Percentiles rank a stretch among this genome's conserved stretches.
Evolutionary conservation across 2,329 filamentous ascomycete genomes (phyloP).

Genomic region (Chaetomium globosum): DNA sequence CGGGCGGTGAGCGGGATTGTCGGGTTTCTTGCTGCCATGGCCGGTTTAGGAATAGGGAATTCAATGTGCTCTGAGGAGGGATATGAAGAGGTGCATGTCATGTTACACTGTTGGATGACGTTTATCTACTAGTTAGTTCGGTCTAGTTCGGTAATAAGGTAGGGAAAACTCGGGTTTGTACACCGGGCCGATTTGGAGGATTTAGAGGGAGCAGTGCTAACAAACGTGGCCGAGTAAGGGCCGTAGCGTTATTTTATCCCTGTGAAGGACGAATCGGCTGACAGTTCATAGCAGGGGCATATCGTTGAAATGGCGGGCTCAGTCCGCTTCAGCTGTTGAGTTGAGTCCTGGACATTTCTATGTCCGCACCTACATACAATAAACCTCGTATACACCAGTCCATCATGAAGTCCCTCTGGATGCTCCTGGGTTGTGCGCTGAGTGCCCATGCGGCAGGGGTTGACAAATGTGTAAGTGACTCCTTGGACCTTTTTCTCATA

Average conservation of each 20-base stretch:
- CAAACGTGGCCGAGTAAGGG: slow-evolving; percentile 1
- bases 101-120: background rate
- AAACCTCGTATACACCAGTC: background rate
- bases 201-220: background rate
- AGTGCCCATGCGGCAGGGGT: slow-evolving; percentile 3
- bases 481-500: background rate
- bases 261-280: background rate
- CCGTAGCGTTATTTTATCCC: background rate
- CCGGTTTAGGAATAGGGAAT: background rate
- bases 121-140: background rate
- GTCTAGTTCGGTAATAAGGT: background rate
- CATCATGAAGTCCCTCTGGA: background rate
- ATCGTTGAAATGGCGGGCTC: background rate
- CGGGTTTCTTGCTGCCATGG: slow-evolving; percentile 18
- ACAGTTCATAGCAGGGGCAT: background rate
- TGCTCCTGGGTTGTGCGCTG: background rate
- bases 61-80: background rate
- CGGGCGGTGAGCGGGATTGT: slow-evolving; percentile 17
- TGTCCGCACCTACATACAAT: background rate
- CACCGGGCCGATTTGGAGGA: slow-evolving; percentile 8
- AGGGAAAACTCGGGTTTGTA: slow-evolving; percentile 1
- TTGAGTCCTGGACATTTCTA: background rate
- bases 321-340: background rate
- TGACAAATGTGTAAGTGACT: slow-evolving; percentile 3
- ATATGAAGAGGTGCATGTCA: background rate